Percentiles rank a stretch among this genome's conserved stretches.
Conservation (phyloP, 345 rosid genomes). For the Crucihimalaya himalaica region DNA sequence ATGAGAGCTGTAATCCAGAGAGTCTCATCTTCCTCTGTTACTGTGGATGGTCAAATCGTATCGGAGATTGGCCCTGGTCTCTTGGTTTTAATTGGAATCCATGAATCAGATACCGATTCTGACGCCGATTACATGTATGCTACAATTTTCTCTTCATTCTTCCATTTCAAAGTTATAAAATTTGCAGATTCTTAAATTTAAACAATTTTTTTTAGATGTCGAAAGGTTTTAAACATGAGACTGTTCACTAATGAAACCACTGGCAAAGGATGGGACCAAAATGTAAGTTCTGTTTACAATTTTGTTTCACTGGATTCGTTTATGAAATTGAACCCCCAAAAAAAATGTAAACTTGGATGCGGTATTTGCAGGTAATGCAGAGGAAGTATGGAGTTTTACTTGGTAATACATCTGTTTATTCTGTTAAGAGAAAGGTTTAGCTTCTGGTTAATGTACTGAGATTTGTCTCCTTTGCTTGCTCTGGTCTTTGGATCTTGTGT, state of each 20-base stretch:
- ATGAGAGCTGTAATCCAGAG: slow-evolving; percentile 91
- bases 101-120: slow-evolving; percentile 72
- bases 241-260: slow-evolving; percentile 75
- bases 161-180: not conserved
- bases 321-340: slow-evolving; percentile 5
- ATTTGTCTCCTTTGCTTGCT: slow-evolving; percentile 15
- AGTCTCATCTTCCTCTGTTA: slow-evolving; percentile 76
- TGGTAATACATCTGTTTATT: slow-evolving; percentile 44
- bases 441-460: not conserved
- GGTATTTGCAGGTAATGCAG: slow-evolving; percentile 75
- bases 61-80: slow-evolving; percentile 92
- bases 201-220: slow-evolving; percentile 50
- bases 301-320: not conserved
- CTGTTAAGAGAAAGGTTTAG: not conserved
- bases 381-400: slow-evolving; percentile 67
- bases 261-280: slow-evolving; percentile 88
- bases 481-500: slow-evolving; percentile 27
- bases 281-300: slow-evolving; percentile 42
- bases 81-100: slow-evolving; percentile 75
- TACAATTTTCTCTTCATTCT: not conserved
- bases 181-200: not conserved
- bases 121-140: slow-evolving; percentile 80
- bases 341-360: not conserved
- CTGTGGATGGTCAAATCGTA: slow-evolving; percentile 70
- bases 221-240: slow-evolving; percentile 88